Conservation (phyloP, 495 filamentous ascomycete species). For the Xylaria cubensis region DNA sequence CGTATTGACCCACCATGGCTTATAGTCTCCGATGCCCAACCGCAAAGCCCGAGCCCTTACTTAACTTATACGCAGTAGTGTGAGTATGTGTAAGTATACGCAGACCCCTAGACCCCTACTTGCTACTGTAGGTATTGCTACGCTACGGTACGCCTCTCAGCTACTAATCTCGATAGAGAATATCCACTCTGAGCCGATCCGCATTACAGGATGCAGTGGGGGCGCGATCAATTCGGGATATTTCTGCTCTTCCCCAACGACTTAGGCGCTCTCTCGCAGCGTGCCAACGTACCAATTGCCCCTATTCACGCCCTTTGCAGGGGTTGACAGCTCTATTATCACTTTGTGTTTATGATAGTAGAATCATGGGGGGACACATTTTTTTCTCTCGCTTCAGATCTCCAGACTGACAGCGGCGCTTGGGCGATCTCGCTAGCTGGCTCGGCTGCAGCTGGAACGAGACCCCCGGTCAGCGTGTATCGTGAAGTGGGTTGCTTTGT, state of each 20-base stretch:
- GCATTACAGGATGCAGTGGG: not conserved
- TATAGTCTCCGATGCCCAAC: conserved; percentile 21
- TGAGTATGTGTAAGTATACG: not conserved
- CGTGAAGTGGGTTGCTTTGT: conserved; percentile 21
- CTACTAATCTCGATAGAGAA: not conserved
- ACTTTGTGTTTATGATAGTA: not conserved
- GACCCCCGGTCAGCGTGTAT: conserved; percentile 28
- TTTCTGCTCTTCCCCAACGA: not conserved
- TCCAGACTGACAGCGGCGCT: conserved; percentile 8
- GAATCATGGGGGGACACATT: conserved; percentile 2
- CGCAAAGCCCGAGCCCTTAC: not conserved
- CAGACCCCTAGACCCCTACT: not conserved
- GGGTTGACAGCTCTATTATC: conserved; percentile 11
- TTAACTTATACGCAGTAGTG: no score
- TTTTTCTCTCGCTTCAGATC: conserved; percentile 3
- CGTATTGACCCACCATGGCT: conserved; percentile 22
- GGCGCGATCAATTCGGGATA: conserved; percentile 3
- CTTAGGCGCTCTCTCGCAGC: not conserved
- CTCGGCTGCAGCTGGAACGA: conserved; percentile 20
- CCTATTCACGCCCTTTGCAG: conserved; percentile 8
- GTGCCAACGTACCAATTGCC: conserved; percentile 14
- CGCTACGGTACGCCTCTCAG: conserved; percentile 4
- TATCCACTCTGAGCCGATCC: conserved; percentile 9
- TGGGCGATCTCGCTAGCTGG: not conserved
- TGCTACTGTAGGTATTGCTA: not conserved